Base-by-base conservation (phyloP, 1,284 basidiomycete species). In the Rhodotorula sp. region DNA sequence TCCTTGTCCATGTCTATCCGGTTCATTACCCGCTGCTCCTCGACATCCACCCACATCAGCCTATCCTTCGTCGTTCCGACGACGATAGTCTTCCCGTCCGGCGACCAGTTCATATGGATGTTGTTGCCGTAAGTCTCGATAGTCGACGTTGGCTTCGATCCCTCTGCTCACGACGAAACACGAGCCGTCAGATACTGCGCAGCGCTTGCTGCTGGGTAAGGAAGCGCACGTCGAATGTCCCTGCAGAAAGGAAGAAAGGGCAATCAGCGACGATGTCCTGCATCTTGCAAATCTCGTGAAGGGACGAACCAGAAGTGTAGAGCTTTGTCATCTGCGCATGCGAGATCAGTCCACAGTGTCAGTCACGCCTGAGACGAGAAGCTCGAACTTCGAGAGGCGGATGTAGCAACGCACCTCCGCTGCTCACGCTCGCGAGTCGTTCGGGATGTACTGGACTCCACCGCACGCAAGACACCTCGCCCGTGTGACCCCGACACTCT, bases 401-500 rank as follows among this genome's bases (percentile, higher is more conserved):
- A 30, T 20, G 2, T 50, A 34, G 40, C 40, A 26, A 70, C 64
- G 51, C 46, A 71, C 70, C 59, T 34, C 46, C 57, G 10, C 63
- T 67, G 60, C 68, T 70, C 20, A 69, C 70, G 44, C 62, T 75
- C 44, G 64, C 73, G 20, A 75, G 46, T 22, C 68, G 59, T 47
- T 75, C 73, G 15, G 71, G 68, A 59, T 75, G 73, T 2, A 61
- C 53, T 9, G 73, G 66, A 54, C 66, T 68, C 73, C 73, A 75
- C 44, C 67, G 68, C 18, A 75, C 61, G 13, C 57, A 57, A 22
- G 61, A 64, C 13, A 72, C 65, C 53, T 75, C 73, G 15, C 68
- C 68, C 20, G 57, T 37, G 26, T 75, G 73, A 9, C 73, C 73
- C n/a, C 69, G 57, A 48, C 64, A 69, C 40, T 75, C 71, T 4